Percentiles rank a stretch among this genome's conserved stretches.
Evolutionary conservation across 225 moss, liverwort and hornwort species (phyloP).

Genomic region (Polytrichum commune): DNA sequence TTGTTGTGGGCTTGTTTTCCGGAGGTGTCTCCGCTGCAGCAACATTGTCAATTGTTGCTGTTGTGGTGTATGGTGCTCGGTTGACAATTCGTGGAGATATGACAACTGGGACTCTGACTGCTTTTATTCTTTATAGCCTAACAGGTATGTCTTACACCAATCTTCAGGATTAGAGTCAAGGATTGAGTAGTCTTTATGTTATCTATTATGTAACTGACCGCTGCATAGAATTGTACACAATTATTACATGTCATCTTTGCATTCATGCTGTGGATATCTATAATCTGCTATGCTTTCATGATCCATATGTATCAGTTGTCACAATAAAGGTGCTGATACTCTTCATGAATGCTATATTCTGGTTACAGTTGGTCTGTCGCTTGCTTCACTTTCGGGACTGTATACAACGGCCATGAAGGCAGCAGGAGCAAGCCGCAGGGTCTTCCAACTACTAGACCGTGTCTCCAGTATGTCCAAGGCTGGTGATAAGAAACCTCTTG

Average conservation of each 20-base stretch:
- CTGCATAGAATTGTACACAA: no score
- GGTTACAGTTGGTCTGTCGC: conserved; percentile 77
- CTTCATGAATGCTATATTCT: neutral
- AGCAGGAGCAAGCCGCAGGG: conserved; percentile 88
- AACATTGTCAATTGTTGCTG: conserved; percentile 85
- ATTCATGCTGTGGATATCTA: no score
- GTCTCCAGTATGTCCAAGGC: conserved; percentile 73
- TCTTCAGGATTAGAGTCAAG: neutral
- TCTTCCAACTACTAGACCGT: conserved; percentile 92
- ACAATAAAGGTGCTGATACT: neutral
- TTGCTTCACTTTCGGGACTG: conserved; percentile 84
- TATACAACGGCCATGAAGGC: conserved; percentile 97
- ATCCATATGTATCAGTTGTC: neutral
- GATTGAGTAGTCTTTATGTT: no score
- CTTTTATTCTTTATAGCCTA: conserved; percentile 94
- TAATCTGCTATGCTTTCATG: no score
- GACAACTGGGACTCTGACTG: conserved; percentile 88
- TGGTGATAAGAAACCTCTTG: conserved; percentile 69
- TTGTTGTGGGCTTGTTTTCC: conserved; percentile 75
- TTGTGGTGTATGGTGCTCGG: conserved; percentile 90
- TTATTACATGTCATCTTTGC: no score
- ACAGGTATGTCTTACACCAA: conserved; percentile 49
- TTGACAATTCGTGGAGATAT: conserved; percentile 81
- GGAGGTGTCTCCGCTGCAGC: conserved; percentile 96
- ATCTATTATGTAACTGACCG: no score